Base-by-base conservation (phyloP, 306 rosid species). In the Acmispon strigosus region DNA sequence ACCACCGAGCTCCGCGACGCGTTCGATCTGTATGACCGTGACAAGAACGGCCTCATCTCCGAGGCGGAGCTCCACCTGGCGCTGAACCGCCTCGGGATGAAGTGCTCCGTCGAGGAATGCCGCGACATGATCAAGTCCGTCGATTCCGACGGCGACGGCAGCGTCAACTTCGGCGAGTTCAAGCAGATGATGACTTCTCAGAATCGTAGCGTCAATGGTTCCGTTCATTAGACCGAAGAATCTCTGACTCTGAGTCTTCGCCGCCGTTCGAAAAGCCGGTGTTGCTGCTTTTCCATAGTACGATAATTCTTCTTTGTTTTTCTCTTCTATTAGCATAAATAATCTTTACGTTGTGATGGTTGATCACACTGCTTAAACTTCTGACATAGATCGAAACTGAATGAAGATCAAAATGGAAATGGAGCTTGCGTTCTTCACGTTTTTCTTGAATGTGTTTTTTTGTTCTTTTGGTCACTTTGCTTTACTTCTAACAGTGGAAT, bases 131-230 rank as follows among this genome's bases (percentile, higher is more conserved):
- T 92, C 78, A 22, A 42, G 41, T 79, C 87, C 59, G 96, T 92
- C 2, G 98, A 92, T 24, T 71, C 85, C 2, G 96, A 90, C 29
- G 96, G 91, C 42, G 98, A 92, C 7, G 96, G 91, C 0, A 74
- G 78, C 45, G 98, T 92, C 20, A 82, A 82, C 44, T 92, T 92
- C 78, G 87, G 69, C 5, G 98, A 92, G 82, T 92, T 92, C 72
- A 67, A 73, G 87, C 55, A 56, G 81, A 92, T 92, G 98, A 92
- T 92, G 98, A 81, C 67, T 32, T 57, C 68, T 53, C 72, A 68
- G 18, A 68, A 61, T 8, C 66, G 24, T 5, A 11, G 20, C 54
- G 13, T 18, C 17, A 58, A 78, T 37, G 84, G 75, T 29, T 36
- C 76, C 49, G 41, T 58, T 77, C 82, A n/a, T n/a, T n/a, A n/a